A percentile compares a stretch with the other conserved stretches of the same genome.
Conservation (phyloP, 352 stramenopile genomes). For the Chrysophaeum taylorii region DNA sequence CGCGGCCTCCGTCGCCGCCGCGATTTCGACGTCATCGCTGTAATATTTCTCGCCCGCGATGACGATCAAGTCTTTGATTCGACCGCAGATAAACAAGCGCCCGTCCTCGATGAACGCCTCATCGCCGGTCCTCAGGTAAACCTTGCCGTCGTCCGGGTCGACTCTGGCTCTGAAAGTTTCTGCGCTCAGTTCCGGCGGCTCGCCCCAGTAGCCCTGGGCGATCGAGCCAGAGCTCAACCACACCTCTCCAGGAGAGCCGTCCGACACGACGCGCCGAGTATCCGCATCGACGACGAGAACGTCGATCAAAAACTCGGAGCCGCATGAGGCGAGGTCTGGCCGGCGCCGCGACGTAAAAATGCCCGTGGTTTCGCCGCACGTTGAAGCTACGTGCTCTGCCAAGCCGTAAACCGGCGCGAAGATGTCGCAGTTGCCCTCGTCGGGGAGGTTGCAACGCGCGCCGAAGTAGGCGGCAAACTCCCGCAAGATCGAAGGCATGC, state of each 20-base stretch:
- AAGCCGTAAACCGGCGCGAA: no score
- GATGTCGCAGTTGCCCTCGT: no score
- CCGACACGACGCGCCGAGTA: neutral
- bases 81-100: constrained; percentile 92
- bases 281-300: neutral
- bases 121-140: constrained; percentile 88
- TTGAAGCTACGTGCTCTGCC: no score
- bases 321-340: no score
- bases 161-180: constrained; percentile 53
- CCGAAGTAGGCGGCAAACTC: no score
- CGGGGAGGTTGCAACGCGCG: no score
- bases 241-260: neutral
- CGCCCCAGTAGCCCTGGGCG: constrained; percentile 52
- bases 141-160: neutral
- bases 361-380: no score
- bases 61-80: constrained; percentile 98
- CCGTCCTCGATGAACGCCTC: constrained; percentile 91
- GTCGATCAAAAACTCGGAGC: no score
- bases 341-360: no score
- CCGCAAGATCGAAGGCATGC: no score
- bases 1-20: constrained; percentile 58
- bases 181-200: constrained; percentile 57
- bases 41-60: constrained; percentile 93
- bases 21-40: no score
- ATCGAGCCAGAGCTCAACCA: neutral